Evolutionary conservation across 257 asterid species (phyloP).

Genomic region (Solanum piurae): DNA sequence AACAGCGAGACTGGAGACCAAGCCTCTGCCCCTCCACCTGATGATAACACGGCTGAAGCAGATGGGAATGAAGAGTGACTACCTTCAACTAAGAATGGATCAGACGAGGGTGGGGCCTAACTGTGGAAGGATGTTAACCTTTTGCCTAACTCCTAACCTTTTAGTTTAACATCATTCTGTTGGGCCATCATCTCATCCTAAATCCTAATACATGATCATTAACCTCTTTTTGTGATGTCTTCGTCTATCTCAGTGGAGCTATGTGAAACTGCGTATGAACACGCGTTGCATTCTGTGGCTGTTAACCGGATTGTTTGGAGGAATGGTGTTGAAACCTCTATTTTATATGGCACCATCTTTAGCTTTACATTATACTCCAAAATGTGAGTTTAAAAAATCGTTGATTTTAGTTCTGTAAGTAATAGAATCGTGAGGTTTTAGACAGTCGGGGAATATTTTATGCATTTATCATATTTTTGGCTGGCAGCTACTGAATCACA

Average conservation of each 20-base stretch:
- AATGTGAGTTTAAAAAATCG: neutral
- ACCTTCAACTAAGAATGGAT: neutral
- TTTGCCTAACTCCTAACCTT: neutral
- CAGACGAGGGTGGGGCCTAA: neutral
- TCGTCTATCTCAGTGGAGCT: neutral
- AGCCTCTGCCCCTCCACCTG: constrained; percentile 23
- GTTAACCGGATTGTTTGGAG: neutral
- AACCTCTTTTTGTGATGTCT: neutral
- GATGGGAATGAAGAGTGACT: constrained; percentile 35
- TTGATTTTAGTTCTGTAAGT: neutral
- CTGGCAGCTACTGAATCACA: neutral
- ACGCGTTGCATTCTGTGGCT: neutral
- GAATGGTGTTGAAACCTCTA: neutral
- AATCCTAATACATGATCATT: neutral
- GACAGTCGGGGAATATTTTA: neutral
- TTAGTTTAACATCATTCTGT: neutral
- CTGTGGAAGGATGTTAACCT: neutral
- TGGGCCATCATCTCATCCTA: neutral
- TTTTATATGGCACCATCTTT: neutral
- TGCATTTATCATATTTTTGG: neutral
- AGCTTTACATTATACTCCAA: neutral
- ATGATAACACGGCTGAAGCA: constrained; percentile 40
- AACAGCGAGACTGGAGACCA: constrained; percentile 54
- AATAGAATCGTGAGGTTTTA: neutral
- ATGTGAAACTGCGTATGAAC: neutral